These are phyloP conservation scores for Fusarium hainanense DNA, from an alignment of 2,329 filamentous ascomycete genomes.

Conservation along the genomic window DNA sequence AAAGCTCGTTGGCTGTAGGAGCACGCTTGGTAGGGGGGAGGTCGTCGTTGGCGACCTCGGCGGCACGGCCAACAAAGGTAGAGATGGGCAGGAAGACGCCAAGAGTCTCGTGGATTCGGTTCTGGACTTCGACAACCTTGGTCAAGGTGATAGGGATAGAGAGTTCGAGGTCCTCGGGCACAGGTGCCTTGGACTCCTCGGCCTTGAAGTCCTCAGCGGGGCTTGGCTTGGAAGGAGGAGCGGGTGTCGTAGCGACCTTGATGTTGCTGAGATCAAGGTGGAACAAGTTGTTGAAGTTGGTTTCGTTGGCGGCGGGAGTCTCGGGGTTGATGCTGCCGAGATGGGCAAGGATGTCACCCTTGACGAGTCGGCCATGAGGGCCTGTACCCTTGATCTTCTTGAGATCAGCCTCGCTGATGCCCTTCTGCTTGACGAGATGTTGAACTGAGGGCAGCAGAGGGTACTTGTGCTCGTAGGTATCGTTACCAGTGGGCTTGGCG, in stretches of 20 bases:
- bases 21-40: slow-evolving; percentile 73
- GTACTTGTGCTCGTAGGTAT: slow-evolving; percentile 73
- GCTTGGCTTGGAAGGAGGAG: slow-evolving; percentile 47
- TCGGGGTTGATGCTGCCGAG: slow-evolving; percentile 79
- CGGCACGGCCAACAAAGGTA: slow-evolving; percentile 86
- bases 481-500: slow-evolving; percentile 54
- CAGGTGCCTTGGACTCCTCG: slow-evolving; percentile 54
- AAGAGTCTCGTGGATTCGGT: slow-evolving; percentile 79
- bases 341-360: slow-evolving; percentile 94
- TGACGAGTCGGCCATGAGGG: slow-evolving; percentile 87
- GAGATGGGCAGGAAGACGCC: slow-evolving; percentile 85
- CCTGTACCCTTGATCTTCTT: slow-evolving; percentile 88
- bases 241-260: slow-evolving; percentile 74
- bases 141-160: slow-evolving; percentile 81
- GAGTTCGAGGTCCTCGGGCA: slow-evolving; percentile 66
- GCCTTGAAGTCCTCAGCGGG: slow-evolving; percentile 50
- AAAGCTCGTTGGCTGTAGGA: slow-evolving; percentile 83
- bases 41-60: slow-evolving; percentile 87
- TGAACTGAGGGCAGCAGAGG: slow-evolving; percentile 86
- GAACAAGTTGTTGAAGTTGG: slow-evolving; percentile 77
- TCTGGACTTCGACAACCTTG: slow-evolving; percentile 83
- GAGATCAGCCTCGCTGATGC: slow-evolving; percentile 78
- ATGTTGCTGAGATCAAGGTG: slow-evolving; percentile 97
- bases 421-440: slow-evolving; percentile 82
- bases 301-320: slow-evolving; percentile 77